Evolutionary conservation across 2,329 filamentous ascomycete genomes (phyloP).

Genomic region (Celoporthe dispersa): DNA sequence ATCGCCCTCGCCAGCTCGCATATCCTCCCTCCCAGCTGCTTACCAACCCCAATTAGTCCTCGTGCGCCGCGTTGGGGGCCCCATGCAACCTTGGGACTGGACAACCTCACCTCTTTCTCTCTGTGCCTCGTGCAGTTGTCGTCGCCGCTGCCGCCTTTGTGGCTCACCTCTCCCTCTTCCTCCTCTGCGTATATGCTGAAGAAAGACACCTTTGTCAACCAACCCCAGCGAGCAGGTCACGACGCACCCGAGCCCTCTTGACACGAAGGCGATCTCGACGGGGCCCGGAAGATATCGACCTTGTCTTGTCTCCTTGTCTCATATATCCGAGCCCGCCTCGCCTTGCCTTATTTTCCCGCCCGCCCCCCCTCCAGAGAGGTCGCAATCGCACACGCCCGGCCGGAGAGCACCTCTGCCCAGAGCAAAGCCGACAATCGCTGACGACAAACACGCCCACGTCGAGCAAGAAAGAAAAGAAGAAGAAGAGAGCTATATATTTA

Average conservation of each 20-base stretch:
- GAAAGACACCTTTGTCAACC: background rate
- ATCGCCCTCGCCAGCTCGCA: background rate
- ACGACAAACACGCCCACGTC: background rate
- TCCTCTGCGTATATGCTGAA: background rate
- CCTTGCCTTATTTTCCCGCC: conserved; percentile 15
- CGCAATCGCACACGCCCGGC: background rate
- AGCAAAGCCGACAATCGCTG: background rate
- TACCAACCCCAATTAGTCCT: conserved; percentile 10
- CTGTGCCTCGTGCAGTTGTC: conserved; percentile 10
- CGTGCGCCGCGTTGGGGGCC: conserved; percentile 13
- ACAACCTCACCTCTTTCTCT: conserved; percentile 17
- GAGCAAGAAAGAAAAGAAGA: background rate
- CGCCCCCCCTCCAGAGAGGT: background rate
- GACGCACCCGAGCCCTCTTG: background rate
- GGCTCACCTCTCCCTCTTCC: background rate
- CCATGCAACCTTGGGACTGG: conserved; percentile 27
- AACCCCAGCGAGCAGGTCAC: background rate
- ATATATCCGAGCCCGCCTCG: background rate
- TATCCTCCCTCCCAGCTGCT: background rate
- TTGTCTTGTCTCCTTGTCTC: background rate
- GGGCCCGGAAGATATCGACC: background rate
- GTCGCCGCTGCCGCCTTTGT: background rate
- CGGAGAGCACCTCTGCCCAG: background rate
- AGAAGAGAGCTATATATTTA: background rate
- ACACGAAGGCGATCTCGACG: background rate